Base-by-base conservation (phyloP, 1,284 basidiomycete species). In the Leccinum insolens region DNA sequence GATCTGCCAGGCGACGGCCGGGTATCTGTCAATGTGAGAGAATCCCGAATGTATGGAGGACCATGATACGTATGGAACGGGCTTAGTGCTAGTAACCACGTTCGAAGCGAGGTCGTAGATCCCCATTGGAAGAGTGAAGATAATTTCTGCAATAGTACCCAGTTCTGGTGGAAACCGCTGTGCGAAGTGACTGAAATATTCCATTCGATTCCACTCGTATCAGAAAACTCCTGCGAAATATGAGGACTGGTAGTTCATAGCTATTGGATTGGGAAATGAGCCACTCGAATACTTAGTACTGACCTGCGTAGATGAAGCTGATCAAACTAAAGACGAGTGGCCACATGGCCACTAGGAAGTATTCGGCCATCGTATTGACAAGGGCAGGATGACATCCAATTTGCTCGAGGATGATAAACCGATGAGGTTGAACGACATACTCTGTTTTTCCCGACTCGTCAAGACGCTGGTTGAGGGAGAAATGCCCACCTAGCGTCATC, bases 391-490 rank as follows among this genome's bases (percentile, higher is more conserved):
- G 77, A 72, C 88, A 90, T 2, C 89, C 89, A 41, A 88, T 69
- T 64, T 88, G 82, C 76, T 90, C 87, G 44, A 80, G 80, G 63
- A 90, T 86, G 67, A 86, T 75, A 74, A 84, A 91, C 28, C 89
- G 85, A 22, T 20, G n/a, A n/a, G 31, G 31, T 74, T 87, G 84
- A 5, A 73, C 68, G 2, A 77, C 22, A 65, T 72, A 77, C 5
- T 68, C 76, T 76, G 41, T 63, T 17, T 4, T 5, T 7, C n/a
- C 6, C 12, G 4, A 31, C 3, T 34, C n/a, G 2, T 20, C 46
- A 20, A n/a, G 4, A 46, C 0, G 14, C 52, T 15, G 8, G 1
- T 37, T 15, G 1, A 14, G 52, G 4, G 14, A 31, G 46, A 59
- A 6, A 17, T 11, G 77, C 81, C 69, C 65, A 85, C 84, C 72